phyloP scores from a whole-genome alignment of 805 yeast genomes.

The Yarrowia osloensis region DNA sequence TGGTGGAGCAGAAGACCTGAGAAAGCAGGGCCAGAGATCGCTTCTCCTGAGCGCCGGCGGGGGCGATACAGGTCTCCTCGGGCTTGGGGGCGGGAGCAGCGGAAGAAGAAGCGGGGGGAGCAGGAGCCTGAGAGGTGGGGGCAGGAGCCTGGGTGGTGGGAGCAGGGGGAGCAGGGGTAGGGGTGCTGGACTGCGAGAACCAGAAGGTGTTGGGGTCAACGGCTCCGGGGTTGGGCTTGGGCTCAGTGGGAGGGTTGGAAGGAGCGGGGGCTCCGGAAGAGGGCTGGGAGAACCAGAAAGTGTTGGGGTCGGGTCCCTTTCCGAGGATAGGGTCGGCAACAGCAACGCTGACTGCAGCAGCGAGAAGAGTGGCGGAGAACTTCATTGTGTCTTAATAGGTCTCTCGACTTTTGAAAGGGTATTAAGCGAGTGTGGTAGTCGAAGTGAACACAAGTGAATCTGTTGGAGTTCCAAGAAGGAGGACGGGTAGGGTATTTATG shows the following conservation, averaged over 20 bases:
- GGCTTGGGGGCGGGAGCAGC: constrained; percentile 10
- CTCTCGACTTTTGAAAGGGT: constrained; percentile 21
- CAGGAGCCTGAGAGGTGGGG: not conserved
- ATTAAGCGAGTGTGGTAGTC: constrained; percentile 27
- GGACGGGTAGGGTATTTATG: constrained; percentile 9
- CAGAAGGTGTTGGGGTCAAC: constrained; percentile 27
- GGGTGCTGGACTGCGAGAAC: constrained; percentile 29
- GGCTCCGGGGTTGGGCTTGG: constrained; percentile 15
- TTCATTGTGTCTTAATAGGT: constrained; percentile 19
- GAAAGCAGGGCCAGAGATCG: constrained; percentile 8
- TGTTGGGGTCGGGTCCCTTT: constrained; percentile 24
- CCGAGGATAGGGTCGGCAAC: constrained; percentile 25
- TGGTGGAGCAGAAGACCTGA: constrained; percentile 12
- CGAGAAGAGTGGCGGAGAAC: constrained; percentile 22
- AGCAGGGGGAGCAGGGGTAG: constrained; percentile 31
- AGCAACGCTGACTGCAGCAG: constrained; percentile 21
- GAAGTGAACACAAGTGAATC: constrained; percentile 25
- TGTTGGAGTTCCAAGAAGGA: not conserved
- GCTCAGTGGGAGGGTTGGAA: constrained; percentile 3
- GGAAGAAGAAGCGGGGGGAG: constrained; percentile 9
- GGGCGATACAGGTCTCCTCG: constrained; percentile 15
- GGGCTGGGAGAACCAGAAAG: constrained; percentile 28
- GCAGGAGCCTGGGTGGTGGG: constrained; percentile 19
- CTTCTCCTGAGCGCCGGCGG: not conserved
- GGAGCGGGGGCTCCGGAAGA: constrained; percentile 20